These are phyloP conservation scores for Termitomyces sp. DNA, from an alignment of 768 basidiomycete genomes.

Conservation along the genomic window DNA sequence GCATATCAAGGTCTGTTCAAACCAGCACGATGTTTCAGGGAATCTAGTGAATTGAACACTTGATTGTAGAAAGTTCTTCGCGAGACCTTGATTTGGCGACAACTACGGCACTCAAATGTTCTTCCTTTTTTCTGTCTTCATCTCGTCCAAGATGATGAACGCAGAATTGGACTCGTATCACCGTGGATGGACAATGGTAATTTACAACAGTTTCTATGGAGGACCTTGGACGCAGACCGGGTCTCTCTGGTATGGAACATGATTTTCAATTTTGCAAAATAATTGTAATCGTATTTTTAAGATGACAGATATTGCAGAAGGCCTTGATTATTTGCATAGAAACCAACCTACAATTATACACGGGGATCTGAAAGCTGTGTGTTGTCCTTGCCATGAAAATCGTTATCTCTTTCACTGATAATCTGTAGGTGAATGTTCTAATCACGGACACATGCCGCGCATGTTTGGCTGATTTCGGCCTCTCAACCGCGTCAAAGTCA, in stretches of 20 bases:
- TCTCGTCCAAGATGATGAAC: slow-evolving; percentile 6
- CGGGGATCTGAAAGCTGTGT: slow-evolving; percentile 12
- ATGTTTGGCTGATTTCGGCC: slow-evolving; percentile 16
- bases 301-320: slow-evolving; percentile 12
- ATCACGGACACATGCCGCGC: slow-evolving; percentile 11
- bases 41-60: not conserved
- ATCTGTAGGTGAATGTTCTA: slow-evolving; percentile 12
- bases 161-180: slow-evolving; percentile 10
- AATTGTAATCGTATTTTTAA: not conserved
- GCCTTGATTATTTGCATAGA: slow-evolving; percentile 8
- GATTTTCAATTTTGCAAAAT: not conserved
- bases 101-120: slow-evolving; percentile 10
- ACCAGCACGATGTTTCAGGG: not conserved
- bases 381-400: not conserved
- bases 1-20: slow-evolving; percentile 18
- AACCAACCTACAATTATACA: slow-evolving; percentile 13
- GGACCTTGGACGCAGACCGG: slow-evolving; percentile 2
- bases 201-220: slow-evolving; percentile 2
- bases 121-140: slow-evolving; percentile 12
- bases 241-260: slow-evolving; percentile 7
- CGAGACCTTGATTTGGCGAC: slow-evolving; percentile 12
- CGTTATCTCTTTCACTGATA: not conserved
- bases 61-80: slow-evolving; percentile 8
- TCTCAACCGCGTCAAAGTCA: slow-evolving; percentile 12
- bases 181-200: slow-evolving; percentile 13